Evolutionary conservation across 1,284 basidiomycete genomes (phyloP).

Genomic region (Ceraceosorus bombacis): DNA sequence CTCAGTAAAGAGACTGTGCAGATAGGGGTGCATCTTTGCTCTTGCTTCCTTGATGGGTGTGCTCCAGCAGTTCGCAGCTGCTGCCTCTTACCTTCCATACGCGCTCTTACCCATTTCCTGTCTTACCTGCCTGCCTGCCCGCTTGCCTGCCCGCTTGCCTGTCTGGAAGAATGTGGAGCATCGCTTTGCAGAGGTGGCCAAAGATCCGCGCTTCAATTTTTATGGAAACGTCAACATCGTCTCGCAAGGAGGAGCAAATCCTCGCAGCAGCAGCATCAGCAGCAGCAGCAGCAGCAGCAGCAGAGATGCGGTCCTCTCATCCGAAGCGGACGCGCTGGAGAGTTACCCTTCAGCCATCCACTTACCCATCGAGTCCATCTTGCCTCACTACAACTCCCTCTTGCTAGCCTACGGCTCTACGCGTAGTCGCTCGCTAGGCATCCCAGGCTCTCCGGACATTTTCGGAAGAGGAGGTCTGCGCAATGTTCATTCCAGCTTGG

Average conservation of each 20-base stretch:
- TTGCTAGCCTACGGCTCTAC: conserved; percentile 74
- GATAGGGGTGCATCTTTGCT: not conserved
- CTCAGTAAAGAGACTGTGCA: not conserved
- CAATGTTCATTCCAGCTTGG: conserved; percentile 68
- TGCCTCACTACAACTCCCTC: conserved; percentile 68
- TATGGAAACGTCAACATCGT: conserved; percentile 85
- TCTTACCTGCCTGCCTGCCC: too few relatives aligned
- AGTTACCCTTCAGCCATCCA: conserved; percentile 54
- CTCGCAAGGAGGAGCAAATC: conserved; percentile 3
- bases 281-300: too few relatives aligned
- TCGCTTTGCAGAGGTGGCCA: conserved; percentile 67
- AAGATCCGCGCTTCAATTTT: conserved; percentile 50
- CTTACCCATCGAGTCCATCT: conserved; percentile 58
- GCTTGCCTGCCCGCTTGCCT: not conserved
- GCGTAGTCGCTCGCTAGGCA: conserved; percentile 51
- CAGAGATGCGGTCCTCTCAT: conserved; percentile 6
- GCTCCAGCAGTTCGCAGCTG: too few relatives aligned
- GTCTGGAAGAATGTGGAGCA: conserved; percentile 78
- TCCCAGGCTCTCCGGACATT: conserved; percentile 52
- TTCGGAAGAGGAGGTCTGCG: conserved; percentile 34
- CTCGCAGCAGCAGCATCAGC: too few relatives aligned
- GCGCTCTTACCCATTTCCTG: too few relatives aligned
- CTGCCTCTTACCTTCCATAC: too few relatives aligned
- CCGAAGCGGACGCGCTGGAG: conserved; percentile 19
- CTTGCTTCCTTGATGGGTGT: too few relatives aligned